Conservation (phyloP, 1,139 yeast genomes). For the Yamadazyma mexicana region DNA sequence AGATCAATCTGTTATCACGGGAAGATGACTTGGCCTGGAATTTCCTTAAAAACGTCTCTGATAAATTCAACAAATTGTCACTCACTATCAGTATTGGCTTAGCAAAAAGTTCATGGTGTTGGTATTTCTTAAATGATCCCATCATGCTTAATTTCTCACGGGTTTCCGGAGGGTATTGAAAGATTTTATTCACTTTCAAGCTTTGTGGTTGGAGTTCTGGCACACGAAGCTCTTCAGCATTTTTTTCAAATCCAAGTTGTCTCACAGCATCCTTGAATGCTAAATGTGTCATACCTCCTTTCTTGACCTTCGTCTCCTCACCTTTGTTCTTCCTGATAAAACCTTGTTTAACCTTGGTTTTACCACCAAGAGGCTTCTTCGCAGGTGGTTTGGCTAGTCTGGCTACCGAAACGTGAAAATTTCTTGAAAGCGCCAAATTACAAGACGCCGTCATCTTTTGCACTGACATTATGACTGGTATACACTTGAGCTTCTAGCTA, state of each 20-base stretch:
- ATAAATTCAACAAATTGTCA: slow-evolving; percentile 28
- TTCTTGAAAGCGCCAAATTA: slow-evolving; percentile 1
- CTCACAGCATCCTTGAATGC: slow-evolving; percentile 42
- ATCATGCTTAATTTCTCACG: slow-evolving; percentile 32
- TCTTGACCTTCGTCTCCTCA: slow-evolving; percentile 27
- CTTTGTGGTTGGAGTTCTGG: slow-evolving; percentile 14
- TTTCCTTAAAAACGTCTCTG: slow-evolving; percentile 25
- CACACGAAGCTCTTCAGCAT: slow-evolving; percentile 17
- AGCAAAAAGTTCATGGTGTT: slow-evolving; percentile 61
- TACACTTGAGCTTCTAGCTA: background rate
- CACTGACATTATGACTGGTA: background rate
- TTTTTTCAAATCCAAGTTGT: slow-evolving; percentile 33
- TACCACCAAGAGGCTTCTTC: slow-evolving; percentile 21
- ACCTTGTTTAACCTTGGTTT: slow-evolving; percentile 28
- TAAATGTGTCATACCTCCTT: slow-evolving; percentile 47
- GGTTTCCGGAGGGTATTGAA: slow-evolving; percentile 22
- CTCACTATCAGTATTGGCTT: slow-evolving; percentile 57
- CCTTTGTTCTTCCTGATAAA: slow-evolving; percentile 21
- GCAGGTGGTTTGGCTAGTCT: slow-evolving; percentile 19
- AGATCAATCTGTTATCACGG: slow-evolving; percentile 48
- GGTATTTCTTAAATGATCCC: slow-evolving; percentile 63
- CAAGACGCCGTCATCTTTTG: background rate
- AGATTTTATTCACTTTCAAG: slow-evolving; percentile 19
- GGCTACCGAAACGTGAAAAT: slow-evolving; percentile 10
- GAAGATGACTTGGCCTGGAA: slow-evolving; percentile 25